Conservation (phyloP, 768 basidiomycete genomes). For the Suillus luteus region DNA sequence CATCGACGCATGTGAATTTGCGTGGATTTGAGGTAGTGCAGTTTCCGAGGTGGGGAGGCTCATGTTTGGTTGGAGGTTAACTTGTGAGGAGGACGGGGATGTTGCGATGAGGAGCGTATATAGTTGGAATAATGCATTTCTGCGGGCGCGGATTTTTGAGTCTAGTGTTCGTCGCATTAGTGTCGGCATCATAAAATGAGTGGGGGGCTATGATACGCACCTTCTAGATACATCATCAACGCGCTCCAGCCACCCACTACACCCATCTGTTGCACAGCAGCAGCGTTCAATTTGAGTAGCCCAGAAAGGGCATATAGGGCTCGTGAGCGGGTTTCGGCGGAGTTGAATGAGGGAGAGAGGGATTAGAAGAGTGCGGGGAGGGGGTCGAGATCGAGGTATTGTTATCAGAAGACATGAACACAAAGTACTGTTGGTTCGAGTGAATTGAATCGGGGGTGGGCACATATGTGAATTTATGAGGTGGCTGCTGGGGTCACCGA, state of each 20-base stretch:
- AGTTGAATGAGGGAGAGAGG: constrained; percentile 53
- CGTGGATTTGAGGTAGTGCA: constrained; percentile 46
- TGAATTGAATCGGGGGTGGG: not conserved
- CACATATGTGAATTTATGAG: not conserved
- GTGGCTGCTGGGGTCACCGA: too few relatives aligned
- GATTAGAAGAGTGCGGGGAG: constrained; percentile 63
- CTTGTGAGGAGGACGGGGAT: not conserved
- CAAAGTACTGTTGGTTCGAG: constrained; percentile 9
- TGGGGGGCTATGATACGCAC: constrained; percentile 23
- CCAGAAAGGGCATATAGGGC: constrained; percentile 83
- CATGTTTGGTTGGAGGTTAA: constrained; percentile 14
- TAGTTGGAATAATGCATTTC: constrained; percentile 79
- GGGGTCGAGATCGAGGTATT: constrained; percentile 71
- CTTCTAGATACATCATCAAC: constrained; percentile 60
- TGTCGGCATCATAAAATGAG: not conserved
- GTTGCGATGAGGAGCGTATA: constrained; percentile 65
- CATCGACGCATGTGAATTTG: constrained; percentile 73
- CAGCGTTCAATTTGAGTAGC: constrained; percentile 72
- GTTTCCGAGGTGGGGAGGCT: constrained; percentile 27
- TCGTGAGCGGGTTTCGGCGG: constrained; percentile 67
- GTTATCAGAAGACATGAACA: not conserved
- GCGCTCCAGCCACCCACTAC: constrained; percentile 62
- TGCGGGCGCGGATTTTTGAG: constrained; percentile 72
- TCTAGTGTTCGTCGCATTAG: constrained; percentile 43
- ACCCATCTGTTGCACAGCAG: constrained; percentile 59